Base-by-base conservation (phyloP, 1,284 basidiomycete species). In the Heliocybe sulcata region DNA sequence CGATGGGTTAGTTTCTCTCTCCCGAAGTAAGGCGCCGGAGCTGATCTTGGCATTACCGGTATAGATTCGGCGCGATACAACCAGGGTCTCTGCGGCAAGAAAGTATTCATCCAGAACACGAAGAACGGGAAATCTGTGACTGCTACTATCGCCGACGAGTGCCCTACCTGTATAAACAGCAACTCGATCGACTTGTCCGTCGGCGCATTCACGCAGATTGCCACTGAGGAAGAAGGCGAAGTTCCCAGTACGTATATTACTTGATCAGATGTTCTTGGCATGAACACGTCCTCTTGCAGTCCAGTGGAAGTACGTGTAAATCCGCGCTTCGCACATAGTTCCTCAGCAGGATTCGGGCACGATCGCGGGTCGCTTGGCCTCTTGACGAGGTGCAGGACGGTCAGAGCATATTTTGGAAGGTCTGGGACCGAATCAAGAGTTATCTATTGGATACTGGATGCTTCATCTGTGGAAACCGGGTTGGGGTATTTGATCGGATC, bases 161-260 rank as follows among this genome's bases (percentile, higher is more conserved):
- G 94, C 78, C 92, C 92, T n/a, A 84, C 83, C 8, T 98, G 94
- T 75, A 33, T 62, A 0, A 79, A 78, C 58, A 53, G 54, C 35
- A 75, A 86, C 67, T 87, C 83, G 19, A 82, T 98, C 64, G 94
- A 98, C 68, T 79, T 97, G 56, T 93, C 90, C 12, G 59, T 67
- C n/a, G 83, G 65, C 52, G 85, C 91, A 25, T 97, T 97, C 79
- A 55, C 74, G 47, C 62, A 67, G 16, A 80, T 95, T 55, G 85
- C 80, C 31, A 62, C 67, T 54, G 66, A 77, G 54, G 67, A 65
- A 9, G 71, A 80, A 33, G 92, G 92, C 56, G 68, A 75, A 61
- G 74, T 94, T 57, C 64, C 71, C 55, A 87, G 53, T 54, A 23
- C 20, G 53, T 48, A 11, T 53, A 25, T 20, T 20, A 45, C n/a